These are phyloP conservation scores for Cocos nucifera DNA, from an alignment of 176 grass and related monocot species.

Conservation along the genomic window DNA sequence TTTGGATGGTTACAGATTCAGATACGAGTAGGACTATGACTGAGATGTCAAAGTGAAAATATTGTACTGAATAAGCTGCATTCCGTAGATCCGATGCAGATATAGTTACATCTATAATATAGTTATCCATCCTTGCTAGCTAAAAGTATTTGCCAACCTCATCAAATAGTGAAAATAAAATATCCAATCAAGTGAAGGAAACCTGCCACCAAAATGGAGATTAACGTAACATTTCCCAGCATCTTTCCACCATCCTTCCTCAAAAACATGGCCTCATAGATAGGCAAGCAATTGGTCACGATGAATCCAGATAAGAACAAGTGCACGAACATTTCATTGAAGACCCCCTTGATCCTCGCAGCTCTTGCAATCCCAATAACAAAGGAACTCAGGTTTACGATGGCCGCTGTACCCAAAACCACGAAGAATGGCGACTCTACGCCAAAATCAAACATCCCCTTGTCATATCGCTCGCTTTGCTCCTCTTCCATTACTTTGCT, in stretches of 20 bases:
- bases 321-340: constrained; percentile 24
- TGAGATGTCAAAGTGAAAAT: too few species aligned
- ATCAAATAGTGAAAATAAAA: not conserved
- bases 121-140: too few species aligned
- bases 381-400: constrained; percentile 25
- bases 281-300: constrained; percentile 26
- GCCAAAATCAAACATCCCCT: constrained; percentile 23
- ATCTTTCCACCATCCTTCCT: constrained; percentile 33
- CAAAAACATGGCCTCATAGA: constrained; percentile 38
- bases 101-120: too few species aligned
- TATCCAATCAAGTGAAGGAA: constrained; percentile 9
- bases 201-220: constrained; percentile 4
- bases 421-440: constrained; percentile 32
- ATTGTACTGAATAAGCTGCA: too few species aligned
- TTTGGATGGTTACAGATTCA: too few species aligned
- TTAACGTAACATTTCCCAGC: constrained; percentile 7
- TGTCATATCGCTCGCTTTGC: constrained; percentile 15
- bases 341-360: not conserved
- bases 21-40: too few species aligned
- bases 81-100: too few species aligned
- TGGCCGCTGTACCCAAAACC: constrained; percentile 6
- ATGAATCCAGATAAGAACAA: constrained; percentile 30
- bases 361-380: constrained; percentile 12
- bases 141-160: too few species aligned
- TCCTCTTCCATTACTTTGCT: constrained; percentile 40